Evolutionary conservation across 164 flowering plant genomes (phyloP).

Genomic region (Hamamelis virginiana): DNA sequence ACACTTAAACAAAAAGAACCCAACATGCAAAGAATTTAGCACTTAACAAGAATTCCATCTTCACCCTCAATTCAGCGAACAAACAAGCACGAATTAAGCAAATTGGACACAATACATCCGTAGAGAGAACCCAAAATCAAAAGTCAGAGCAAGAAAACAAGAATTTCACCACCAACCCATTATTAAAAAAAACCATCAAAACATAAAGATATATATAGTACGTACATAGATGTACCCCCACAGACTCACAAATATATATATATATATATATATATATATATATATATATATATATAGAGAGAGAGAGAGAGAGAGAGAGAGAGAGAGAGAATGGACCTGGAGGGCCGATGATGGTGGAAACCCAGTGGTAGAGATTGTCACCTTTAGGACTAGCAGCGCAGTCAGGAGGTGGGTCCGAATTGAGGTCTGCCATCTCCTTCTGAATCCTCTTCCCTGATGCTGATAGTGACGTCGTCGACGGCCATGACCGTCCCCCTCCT

Average conservation of each 20-base stretch:
- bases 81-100: not conserved
- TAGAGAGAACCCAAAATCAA: no score
- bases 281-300: not conserved
- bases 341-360: constrained; percentile 81
- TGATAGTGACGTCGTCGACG: constrained; percentile 63
- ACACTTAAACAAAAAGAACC: no score
- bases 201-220: no score
- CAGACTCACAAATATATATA: no score
- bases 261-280: no score
- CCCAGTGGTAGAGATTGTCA: constrained; percentile 89
- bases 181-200: no score
- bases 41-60: no score
- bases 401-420: constrained; percentile 64
- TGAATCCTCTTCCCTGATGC: constrained; percentile 90
- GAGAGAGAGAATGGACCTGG: constrained; percentile 37
- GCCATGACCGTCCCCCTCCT: constrained; percentile 43
- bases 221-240: no score
- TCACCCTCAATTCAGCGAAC: not conserved
- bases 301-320: constrained; percentile 1
- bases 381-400: constrained; percentile 95
- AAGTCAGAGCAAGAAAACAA: no score
- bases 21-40: no score
- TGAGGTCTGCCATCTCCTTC: constrained; percentile 79
- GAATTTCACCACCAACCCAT: not conserved
- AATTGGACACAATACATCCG: no score